phyloP scores from a whole-genome alignment of 768 basidiomycete genomes.

The Trametes elegans region DNA sequence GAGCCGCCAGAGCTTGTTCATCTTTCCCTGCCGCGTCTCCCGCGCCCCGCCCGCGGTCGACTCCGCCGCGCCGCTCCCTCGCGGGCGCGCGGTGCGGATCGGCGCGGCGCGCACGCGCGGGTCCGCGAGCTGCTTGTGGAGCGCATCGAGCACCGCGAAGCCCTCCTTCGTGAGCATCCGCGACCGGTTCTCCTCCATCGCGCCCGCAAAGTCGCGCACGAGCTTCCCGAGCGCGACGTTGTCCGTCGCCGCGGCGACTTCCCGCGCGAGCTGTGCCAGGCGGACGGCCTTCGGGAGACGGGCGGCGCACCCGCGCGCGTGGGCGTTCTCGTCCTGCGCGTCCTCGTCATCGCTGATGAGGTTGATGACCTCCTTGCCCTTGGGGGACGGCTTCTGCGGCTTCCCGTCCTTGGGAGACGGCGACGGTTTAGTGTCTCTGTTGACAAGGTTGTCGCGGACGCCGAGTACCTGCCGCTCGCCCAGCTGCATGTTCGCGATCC shows the following conservation, averaged over 20 bases:
- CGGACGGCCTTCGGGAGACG: constrained; percentile 52
- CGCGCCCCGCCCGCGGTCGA: constrained; percentile 31
- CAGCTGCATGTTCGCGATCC: constrained; percentile 58
- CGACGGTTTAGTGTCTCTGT: constrained; percentile 37
- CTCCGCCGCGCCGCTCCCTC: constrained; percentile 19
- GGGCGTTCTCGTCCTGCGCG: constrained; percentile 28
- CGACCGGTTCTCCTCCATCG: constrained; percentile 64
- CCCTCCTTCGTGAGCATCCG: constrained; percentile 68
- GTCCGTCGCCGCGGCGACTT: constrained; percentile 46
- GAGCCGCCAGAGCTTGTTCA: constrained; percentile 58
- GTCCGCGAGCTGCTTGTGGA: constrained; percentile 70
- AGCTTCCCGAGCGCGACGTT: constrained; percentile 52
- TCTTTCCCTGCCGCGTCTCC: constrained; percentile 49
- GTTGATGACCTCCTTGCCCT: constrained; percentile 21
- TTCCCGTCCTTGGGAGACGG: constrained; percentile 7
- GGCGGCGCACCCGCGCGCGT: constrained; percentile 27
- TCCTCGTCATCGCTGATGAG: constrained; percentile 36
- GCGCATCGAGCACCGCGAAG: constrained; percentile 63
- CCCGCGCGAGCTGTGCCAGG: constrained; percentile 46
- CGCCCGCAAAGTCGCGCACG: constrained; percentile 59
- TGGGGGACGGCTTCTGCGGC: background rate
- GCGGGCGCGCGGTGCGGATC: constrained; percentile 41
- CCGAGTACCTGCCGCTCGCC: constrained; percentile 49
- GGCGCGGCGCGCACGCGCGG: constrained; percentile 60
- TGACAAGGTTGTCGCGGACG: constrained; percentile 42